A percentile compares a stretch with the other conserved stretches of the same genome.
Evolutionary conservation across 139 green algal genomes (phyloP).

Genomic region (Limnomonas spitsbergensis): DNA sequence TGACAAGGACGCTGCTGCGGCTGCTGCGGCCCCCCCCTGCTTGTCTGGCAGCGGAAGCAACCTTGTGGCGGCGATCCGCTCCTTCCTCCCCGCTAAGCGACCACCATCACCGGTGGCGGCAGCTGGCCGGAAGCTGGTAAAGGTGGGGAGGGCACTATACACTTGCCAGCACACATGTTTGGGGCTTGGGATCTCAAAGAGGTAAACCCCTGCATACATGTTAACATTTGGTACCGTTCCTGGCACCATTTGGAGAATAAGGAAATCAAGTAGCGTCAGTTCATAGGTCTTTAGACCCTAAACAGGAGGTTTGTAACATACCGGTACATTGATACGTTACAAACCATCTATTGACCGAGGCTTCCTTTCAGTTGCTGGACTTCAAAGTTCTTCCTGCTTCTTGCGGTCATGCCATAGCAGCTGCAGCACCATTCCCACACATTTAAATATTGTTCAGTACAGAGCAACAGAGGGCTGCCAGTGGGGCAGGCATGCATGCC

Average conservation of each 20-base stretch:
- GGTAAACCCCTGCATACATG: not conserved
- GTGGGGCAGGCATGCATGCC: too few species aligned
- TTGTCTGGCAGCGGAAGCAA: slow-evolving; percentile 53
- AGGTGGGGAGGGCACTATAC: slow-evolving; percentile 25
- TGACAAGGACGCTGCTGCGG: too few species aligned
- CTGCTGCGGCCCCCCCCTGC: not conserved
- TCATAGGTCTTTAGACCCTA: not conserved
- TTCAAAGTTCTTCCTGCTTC: too few species aligned
- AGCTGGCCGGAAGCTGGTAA: slow-evolving; percentile 58
- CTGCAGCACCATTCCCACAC: too few species aligned
- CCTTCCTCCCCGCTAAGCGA: slow-evolving; percentile 58
- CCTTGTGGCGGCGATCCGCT: slow-evolving; percentile 61
- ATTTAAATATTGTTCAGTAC: too few species aligned
- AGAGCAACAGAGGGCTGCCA: too few species aligned
- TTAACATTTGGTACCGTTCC: not conserved
- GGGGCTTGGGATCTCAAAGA: too few species aligned
- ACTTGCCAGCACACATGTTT: not conserved
- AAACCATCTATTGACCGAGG: too few species aligned
- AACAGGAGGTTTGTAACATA: too few species aligned
- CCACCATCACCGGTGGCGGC: slow-evolving; percentile 34
- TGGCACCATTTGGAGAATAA: not conserved
- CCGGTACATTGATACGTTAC: too few species aligned
- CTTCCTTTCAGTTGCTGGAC: too few species aligned
- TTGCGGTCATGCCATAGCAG: too few species aligned
- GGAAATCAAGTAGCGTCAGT: not conserved